Conservation (phyloP, 441 rosid genomes). For the Metrosideros polymorpha region DNA sequence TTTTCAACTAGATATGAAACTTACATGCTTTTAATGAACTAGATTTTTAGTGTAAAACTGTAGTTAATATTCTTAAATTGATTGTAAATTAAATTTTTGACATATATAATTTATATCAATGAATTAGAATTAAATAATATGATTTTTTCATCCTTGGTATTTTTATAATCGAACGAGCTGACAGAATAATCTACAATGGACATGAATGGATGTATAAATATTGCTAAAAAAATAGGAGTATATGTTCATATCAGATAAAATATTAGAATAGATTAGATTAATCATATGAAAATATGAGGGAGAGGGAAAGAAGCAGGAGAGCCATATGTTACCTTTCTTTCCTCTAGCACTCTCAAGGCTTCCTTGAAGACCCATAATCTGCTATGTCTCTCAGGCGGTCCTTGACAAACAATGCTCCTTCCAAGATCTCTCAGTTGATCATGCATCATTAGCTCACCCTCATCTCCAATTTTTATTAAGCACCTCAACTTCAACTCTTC, state of each 20-base stretch:
- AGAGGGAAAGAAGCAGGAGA: neutral
- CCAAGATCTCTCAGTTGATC: neutral
- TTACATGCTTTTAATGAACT: neutral
- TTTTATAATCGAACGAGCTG: neutral
- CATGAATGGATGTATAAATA: neutral
- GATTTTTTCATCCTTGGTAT: neutral
- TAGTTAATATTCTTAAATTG: neutral
- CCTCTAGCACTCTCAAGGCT: neutral
- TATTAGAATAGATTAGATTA: neutral
- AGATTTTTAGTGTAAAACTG: neutral
- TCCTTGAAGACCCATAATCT: rapidly evolving
- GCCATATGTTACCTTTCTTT: neutral
- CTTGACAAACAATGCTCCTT: neutral
- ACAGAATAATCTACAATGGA: neutral
- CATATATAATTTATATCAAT: neutral
- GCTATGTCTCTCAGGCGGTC: neutral
- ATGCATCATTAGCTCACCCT: neutral
- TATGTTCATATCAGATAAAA: neutral
- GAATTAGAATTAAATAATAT: neutral
- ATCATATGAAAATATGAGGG: neutral
- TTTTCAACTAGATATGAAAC: neutral
- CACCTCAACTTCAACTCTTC: neutral
- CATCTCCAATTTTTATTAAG: neutral
- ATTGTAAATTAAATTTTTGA: neutral
- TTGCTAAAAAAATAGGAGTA: neutral